phyloP scores from a whole-genome alignment of 768 basidiomycete genomes.

The Sutorius australiensis region DNA sequence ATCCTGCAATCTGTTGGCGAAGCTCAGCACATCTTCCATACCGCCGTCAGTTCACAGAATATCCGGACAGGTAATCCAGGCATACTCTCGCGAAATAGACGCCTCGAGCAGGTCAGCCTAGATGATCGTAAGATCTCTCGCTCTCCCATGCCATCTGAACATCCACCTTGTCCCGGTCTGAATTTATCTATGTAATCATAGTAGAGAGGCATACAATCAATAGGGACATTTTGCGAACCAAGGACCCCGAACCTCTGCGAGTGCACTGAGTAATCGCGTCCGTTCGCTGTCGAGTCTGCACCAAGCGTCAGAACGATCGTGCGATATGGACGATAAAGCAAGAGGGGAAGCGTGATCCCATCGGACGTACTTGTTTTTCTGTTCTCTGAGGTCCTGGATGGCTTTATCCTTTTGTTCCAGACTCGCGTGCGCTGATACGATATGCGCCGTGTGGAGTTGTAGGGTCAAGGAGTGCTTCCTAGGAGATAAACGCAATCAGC shows the following conservation, averaged over 20 bases:
- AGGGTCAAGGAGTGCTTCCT: slow-evolving; percentile 83
- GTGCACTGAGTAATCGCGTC: slow-evolving; percentile 57
- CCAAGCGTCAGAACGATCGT: slow-evolving; percentile 14
- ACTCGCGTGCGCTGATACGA: slow-evolving; percentile 76
- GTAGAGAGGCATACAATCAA: slow-evolving; percentile 9
- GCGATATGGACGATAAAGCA: background rate
- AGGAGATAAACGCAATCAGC: slow-evolving; percentile 8
- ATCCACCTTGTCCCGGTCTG: slow-evolving; percentile 70
- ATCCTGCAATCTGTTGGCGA: slow-evolving; percentile 56
- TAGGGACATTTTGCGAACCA: slow-evolving; percentile 2
- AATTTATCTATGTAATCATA: slow-evolving; percentile 54
- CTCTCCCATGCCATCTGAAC: slow-evolving; percentile 2
- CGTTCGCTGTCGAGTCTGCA: slow-evolving; percentile 74
- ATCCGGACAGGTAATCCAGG: slow-evolving; percentile 5
- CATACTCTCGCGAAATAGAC: slow-evolving; percentile 67
- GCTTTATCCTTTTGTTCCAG: slow-evolving; percentile 75
- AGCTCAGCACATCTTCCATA: slow-evolving; percentile 58
- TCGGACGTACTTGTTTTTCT: slow-evolving; percentile 71
- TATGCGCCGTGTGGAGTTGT: slow-evolving; percentile 84
- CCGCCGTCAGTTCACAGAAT: slow-evolving; percentile 7
- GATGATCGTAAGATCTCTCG: slow-evolving; percentile 6
- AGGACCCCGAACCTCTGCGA: slow-evolving; percentile 57
- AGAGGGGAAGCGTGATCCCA: background rate
- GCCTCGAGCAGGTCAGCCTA: slow-evolving; percentile 67
- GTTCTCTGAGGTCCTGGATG: slow-evolving; percentile 78